Percentiles rank a stretch among this genome's conserved stretches.
These are phyloP conservation scores for Dillenia turbinata DNA, from an alignment of 164 flowering plant genomes.

Conservation along the genomic window DNA sequence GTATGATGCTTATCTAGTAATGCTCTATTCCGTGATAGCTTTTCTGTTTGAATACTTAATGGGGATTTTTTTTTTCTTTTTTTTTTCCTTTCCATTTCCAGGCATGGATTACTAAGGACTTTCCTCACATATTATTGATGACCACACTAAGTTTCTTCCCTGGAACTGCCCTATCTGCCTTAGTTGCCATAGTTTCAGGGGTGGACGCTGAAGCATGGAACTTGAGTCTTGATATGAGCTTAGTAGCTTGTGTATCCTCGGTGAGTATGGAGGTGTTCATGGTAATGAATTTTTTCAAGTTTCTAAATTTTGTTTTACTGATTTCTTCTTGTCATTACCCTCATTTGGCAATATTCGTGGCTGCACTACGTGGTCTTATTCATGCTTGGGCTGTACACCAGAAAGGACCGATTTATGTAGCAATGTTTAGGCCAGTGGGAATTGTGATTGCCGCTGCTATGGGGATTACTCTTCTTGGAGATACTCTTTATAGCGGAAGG, in stretches of 20 bases:
- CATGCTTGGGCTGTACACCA: slow-evolving; percentile 16
- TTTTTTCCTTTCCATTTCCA: slow-evolving; percentile 12
- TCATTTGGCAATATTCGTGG: slow-evolving; percentile 30
- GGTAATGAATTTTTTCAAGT: not conserved
- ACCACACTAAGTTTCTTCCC: slow-evolving; percentile 13
- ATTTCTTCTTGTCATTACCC: not conserved
- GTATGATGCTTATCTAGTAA: slow-evolving; percentile 5
- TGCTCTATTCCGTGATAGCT: not conserved
- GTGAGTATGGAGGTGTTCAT: slow-evolving; percentile 18
- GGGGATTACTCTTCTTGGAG: slow-evolving; percentile 16
- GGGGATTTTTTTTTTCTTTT: not conserved
- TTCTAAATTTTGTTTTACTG: not conserved
- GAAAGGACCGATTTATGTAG: slow-evolving; percentile 21
- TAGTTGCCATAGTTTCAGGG: slow-evolving; percentile 12
- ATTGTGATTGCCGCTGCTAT: slow-evolving; percentile 19
- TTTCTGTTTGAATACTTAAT: not conserved
- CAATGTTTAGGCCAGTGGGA: slow-evolving; percentile 28
- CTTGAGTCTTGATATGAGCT: slow-evolving; percentile 14
- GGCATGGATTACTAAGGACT: slow-evolving; percentile 16
- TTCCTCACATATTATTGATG: slow-evolving; percentile 20
- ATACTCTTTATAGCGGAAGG: slow-evolving; percentile 24
- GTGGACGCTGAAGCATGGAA: slow-evolving; percentile 27
- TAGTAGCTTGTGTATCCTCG: slow-evolving; percentile 17
- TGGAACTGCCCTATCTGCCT: slow-evolving; percentile 15
- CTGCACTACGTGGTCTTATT: slow-evolving; percentile 25